These are phyloP conservation scores for Trichophyton mentagrophytes DNA, from an alignment of 2,329 filamentous ascomycete species.

Conservation along the genomic window DNA sequence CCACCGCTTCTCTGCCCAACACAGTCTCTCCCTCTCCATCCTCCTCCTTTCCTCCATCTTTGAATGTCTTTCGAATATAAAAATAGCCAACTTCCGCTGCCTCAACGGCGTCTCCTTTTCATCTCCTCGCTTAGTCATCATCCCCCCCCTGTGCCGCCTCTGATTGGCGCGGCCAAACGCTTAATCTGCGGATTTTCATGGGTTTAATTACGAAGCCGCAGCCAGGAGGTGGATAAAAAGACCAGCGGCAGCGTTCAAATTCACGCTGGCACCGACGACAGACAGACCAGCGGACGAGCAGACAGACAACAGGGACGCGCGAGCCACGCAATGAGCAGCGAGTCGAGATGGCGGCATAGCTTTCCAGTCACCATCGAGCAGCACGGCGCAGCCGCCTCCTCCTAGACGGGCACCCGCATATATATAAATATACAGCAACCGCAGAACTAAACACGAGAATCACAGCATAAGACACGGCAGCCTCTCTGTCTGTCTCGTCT, in stretches of 20 bases:
- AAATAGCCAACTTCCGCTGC: too few relatives aligned
- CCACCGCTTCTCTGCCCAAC: too few relatives aligned
- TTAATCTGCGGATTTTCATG: neutral
- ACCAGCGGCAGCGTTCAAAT: neutral
- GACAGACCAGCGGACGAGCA: too few relatives aligned
- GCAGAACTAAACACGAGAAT: neutral
- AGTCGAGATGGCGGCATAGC: neutral
- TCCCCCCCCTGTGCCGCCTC: neutral
- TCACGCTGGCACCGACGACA: too few relatives aligned
- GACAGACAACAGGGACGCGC: too few relatives aligned
- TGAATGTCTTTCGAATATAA: too few relatives aligned
- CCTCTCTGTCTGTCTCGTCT: too few relatives aligned
- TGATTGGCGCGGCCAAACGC: neutral
- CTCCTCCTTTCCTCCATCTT: too few relatives aligned
- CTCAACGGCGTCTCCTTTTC: too few relatives aligned
- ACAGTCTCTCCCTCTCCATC: too few relatives aligned
- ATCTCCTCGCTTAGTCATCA: neutral
- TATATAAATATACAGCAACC: neutral
- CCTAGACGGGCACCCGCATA: too few relatives aligned
- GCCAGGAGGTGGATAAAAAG: neutral
- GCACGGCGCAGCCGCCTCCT: neutral
- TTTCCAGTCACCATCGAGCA: neutral
- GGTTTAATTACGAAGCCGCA: neutral
- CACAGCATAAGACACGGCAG: too few relatives aligned
- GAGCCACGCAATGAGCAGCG: neutral